Percentiles rank a stretch among this genome's conserved stretches.
phyloP scores from a whole-genome alignment of 2,329 filamentous ascomycete species.

The Aureobasidium lini region DNA sequence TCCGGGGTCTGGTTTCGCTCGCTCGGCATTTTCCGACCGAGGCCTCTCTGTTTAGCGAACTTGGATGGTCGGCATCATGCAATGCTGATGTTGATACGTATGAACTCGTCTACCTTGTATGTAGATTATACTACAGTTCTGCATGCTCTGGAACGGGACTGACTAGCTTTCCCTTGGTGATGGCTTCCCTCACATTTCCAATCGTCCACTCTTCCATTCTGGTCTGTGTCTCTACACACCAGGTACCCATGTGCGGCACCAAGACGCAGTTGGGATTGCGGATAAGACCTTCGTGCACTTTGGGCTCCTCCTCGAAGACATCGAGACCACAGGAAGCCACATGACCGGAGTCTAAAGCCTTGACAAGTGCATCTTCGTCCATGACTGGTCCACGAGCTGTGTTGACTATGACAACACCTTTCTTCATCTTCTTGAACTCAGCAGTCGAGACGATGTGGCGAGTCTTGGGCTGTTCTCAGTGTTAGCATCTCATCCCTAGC shows the following conservation, averaged over 20 bases:
- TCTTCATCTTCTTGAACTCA: constrained; percentile 72
- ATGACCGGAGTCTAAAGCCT: constrained; percentile 61
- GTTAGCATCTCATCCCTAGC: background rate
- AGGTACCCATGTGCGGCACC: constrained; percentile 81
- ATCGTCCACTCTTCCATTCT: constrained; percentile 70
- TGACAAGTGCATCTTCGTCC: constrained; percentile 70
- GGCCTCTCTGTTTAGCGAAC: background rate
- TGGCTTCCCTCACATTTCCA: constrained; percentile 57
- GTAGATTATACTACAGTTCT: background rate
- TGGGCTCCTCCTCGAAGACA: constrained; percentile 76
- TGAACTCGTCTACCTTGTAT: too few relatives aligned
- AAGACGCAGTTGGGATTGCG: constrained; percentile 65
- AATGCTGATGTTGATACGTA: too few relatives aligned
- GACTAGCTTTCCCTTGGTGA: constrained; percentile 55
- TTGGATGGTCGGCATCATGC: too few relatives aligned
- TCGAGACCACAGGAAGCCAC: constrained; percentile 68
- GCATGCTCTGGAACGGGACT: constrained; percentile 68
- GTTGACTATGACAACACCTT: constrained; percentile 69
- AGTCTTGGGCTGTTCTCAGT: constrained; percentile 40
- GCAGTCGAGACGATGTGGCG: constrained; percentile 64
- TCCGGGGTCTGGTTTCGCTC: background rate
- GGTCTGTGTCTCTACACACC: constrained; percentile 58
- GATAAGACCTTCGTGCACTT: constrained; percentile 64
- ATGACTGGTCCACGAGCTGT: constrained; percentile 77
- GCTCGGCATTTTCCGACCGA: background rate